Base-by-base conservation (phyloP, 75 land plant species). In the Cupressus sempervirens region DNA sequence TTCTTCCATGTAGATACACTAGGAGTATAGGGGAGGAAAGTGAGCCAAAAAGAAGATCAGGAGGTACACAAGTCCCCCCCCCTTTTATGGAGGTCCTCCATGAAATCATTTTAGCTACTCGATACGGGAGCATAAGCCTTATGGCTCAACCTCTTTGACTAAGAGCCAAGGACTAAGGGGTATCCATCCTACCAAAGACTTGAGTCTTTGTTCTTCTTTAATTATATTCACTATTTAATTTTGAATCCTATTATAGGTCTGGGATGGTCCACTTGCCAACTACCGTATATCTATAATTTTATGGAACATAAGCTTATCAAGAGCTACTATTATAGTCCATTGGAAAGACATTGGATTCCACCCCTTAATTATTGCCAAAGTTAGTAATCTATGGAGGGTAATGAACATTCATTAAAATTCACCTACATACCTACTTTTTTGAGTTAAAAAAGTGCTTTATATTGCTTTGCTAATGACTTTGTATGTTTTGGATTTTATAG, bases 251-350 rank as follows among this genome's bases (percentile, higher is more conserved):
- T 2, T 83, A 85, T 73, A 90, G 91, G 91, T 90, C 2, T 90
- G 91, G 91, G 87, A 90, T 15, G 91, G 91, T 32, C 91, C 91
- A 26, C 85, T 90, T 36, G 82, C 91, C 35, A 77, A 45, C n/a
- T 81, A 82, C 16, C 82, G 88, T 1, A 67, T 75, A 30, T 90
- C 76, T 50, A 86, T 90, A n/a, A 15, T 90, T 43, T 14, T 90
- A 38, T 89, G 87, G 91, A 90, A 90, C 74, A 82, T 84, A 68
- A 84, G 90, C 48, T 40, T 32, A 46, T 84, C 65, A 50, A 32
- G 48, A 56, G 79, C 52, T n/a, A 73, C 38, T n/a, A 89, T 90
- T 54, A 82, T 65, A 12, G 90, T 84, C 35, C 68, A 67, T 5
- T 90, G 86, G 86, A 41, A 67, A 38, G 88, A 86, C n/a, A n/a